Evolutionary conservation across 495 filamentous ascomycete genomes (phyloP), one percentile per base, ranked within the genome.

Genomic region (Aspergillus taichungensis): DNA sequence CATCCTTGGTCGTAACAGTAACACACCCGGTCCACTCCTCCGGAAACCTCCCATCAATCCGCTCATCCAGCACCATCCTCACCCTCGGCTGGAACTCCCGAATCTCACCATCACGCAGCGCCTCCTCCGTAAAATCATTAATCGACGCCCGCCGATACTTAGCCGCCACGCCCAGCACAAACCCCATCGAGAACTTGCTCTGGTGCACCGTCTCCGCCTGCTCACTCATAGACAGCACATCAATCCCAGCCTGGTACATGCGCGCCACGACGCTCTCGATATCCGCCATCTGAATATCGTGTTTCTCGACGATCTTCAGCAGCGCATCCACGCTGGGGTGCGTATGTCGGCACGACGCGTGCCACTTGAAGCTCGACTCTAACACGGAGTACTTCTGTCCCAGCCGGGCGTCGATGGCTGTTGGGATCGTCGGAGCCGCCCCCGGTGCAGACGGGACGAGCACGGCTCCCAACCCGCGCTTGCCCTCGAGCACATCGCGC

Each of bases 111-210:
- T 66, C 61, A 6, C 40, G 18, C 24, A 66, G 40, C 34, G 52
- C 59, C 11, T 55, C 53, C 43, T 64, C 61, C 0, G 56, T 62
- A 33, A 66, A 66, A 37, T 66, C 63, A 2, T 56, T 61, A 24
- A 66, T 62, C 55, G 60, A 60, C 38, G 63, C 63, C 30, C 58
- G 56, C 3, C 61, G 59, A 29, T 62, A 62, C 46, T 62, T 66
- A 8, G 63, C 63, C 29, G 59, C 54, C 30, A 66, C 49, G 8
- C 61, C 63, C 8, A 66, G 49, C n/a, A 66, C 63, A 52, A 66
- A 66, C 10, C 63, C 63, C 63, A 66, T 66, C 2, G 56, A 59
- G 46, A 66, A 66, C 43, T 66, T 66, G 44, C 63, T 66, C 34
- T 66, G 63, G 18, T 66, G 63, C 11, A 66, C 63, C 9, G 63